Evolutionary conservation across 2,329 filamentous ascomycete species (phyloP), one percentile per base, ranked within the genome.

Genomic region (Xylariaceae sp.): DNA sequence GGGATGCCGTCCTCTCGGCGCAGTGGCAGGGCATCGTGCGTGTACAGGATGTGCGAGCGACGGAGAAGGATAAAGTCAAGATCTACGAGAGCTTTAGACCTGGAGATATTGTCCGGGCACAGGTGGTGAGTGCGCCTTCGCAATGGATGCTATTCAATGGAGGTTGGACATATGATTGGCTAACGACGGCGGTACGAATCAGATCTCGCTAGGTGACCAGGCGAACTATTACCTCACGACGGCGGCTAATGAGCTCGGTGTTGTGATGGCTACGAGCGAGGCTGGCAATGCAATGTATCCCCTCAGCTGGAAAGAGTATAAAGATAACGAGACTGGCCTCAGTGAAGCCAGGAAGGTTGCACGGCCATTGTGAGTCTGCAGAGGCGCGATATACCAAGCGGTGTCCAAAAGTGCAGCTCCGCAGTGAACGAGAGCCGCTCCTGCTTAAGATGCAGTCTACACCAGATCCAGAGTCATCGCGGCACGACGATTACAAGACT

Each of bases 201-300:
- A 87, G 84, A 94, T 95, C 51, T 94, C 88, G 7, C 72, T 97
- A 12, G 94, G 94, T 35, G 94, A 99, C 66, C 91, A 97, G 72
- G 84, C 87, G 44, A 95, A 89, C 62, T 99, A 97, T 68, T 99
- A 96, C 68, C 78, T 95, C n/a, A 88, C 86, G 22, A 99, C 94
- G 1, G 90, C 90, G 27, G 83, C 83, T 58, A 97, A 99, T 69
- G 88, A 95, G 66, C 76, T 95, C 38, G 94, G 94, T 2, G 92
- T 97, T 51, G 88, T 99, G 36, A 89, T 97, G 83, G 94, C 92
- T 10, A 86, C 82, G 59, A 95, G 90, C 65, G 90, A 95, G 66
- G 81, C 80, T 2, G 91, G 91, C 1, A 92, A 95, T 70, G 81
- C 87, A 61, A 95, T 97, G 90, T 87, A 87, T 62, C 92, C 94